phyloP scores from a whole-genome alignment of 2,329 filamentous ascomycete genomes.

The Botrytis deweyae region DNA sequence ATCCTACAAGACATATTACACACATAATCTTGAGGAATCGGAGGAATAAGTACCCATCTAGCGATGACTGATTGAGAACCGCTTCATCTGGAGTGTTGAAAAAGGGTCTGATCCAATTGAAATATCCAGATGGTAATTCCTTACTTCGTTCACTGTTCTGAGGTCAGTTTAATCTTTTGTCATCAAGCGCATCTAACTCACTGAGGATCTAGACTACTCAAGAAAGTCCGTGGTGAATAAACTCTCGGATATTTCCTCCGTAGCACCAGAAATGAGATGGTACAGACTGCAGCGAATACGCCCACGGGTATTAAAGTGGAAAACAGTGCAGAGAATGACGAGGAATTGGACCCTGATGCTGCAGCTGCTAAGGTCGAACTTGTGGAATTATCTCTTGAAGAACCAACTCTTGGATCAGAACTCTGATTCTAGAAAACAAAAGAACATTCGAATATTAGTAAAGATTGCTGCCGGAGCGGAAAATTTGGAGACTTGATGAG shows the following conservation, averaged over 20 bases:
- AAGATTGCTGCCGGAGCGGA: neutral
- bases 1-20: conserved; percentile 61
- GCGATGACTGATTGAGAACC: conserved; percentile 62
- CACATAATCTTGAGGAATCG: conserved; percentile 63
- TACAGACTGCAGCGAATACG: conserved; percentile 48
- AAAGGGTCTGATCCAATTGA: conserved; percentile 41
- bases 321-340: conserved; percentile 45
- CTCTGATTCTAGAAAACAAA: conserved; percentile 23
- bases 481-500: neutral
- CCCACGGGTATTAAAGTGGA: conserved; percentile 55
- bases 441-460: neutral
- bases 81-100: conserved; percentile 38
- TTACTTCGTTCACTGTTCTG: conserved; percentile 37
- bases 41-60: conserved; percentile 66
- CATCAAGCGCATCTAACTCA: conserved; percentile 34
- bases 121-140: conserved; percentile 38
- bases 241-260: conserved; percentile 51
- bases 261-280: conserved; percentile 52
- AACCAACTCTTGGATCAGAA: conserved; percentile 46
- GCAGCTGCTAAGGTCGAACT: conserved; percentile 37
- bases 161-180: conserved; percentile 9
- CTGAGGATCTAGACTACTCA: conserved; percentile 51
- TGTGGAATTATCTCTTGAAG: conserved; percentile 45
- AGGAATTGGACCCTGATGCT: conserved; percentile 43
- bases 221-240: conserved; percentile 55